Base-by-base conservation (phyloP, 1,139 yeast genomes). In the Yamadazyma blattariae region DNA sequence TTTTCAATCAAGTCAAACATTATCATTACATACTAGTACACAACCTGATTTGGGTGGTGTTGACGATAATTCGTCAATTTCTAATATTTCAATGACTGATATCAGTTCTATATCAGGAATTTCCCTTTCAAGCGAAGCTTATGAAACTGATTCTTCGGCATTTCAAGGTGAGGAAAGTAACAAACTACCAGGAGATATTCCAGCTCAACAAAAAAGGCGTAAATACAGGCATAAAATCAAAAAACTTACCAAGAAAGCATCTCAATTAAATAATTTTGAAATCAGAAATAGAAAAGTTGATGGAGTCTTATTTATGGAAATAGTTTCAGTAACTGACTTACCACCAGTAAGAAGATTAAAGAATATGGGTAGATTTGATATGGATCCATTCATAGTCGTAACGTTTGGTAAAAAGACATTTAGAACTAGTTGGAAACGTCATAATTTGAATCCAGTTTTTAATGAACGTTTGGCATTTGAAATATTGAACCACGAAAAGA, bases 341-440 rank as follows among this genome's bases (percentile, higher is more conserved):
- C 95, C 95, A 2, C 83, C 88, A 0, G 65, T 78, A 30, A 70
- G 64, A 38, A 79, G 76, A 47, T 63, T 77, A 23, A 71, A 76
- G 42, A 68, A 90, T 15, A 77, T 89, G 15, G 82, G 92, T 0
- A 35, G 50, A 19, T 92, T 83, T 51, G 96, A 89, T 56, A 87
- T 92, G 95, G 98, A 92, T 52, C 97, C 98, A 0, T 92, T 90
- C 61, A 95, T 90, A 5, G 92, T 90, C 13, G 82, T 87, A 1
- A 82, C 96, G 0, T 88, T 90, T 57, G 97, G 97, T 10, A 83
- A 86, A 51, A 83, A 84, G 44, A 88, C 94, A 0, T 90, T 79
- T 56, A 75, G 95, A 46, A 89, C 97, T 0, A 82, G 92, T 17
- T 84, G 89, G 80, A 77, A 82, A 48, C 76, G 88, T 20, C 97